Conservation (phyloP, 371 early-diverging fungal genomes). For the Parasitella parasitica region DNA sequence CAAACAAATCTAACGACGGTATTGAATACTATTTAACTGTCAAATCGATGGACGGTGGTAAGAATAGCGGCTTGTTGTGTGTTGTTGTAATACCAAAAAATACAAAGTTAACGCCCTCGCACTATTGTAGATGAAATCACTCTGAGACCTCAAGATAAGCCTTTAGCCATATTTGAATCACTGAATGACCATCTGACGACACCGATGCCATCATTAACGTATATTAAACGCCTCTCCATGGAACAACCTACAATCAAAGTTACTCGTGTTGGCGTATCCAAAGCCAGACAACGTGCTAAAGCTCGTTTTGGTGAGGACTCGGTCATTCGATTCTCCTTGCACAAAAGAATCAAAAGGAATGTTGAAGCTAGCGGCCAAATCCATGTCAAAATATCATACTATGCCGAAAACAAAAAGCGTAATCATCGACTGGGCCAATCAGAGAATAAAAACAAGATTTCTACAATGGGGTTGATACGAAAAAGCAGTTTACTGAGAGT, state of each 20-base stretch:
- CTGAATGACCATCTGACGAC: conserved; percentile 60
- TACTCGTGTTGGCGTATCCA: conserved; percentile 36
- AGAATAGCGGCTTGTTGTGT: background rate
- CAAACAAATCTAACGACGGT: conserved; percentile 30
- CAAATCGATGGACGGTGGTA: conserved; percentile 65
- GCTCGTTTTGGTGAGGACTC: conserved; percentile 46
- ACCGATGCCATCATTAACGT: conserved; percentile 55
- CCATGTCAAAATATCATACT: conserved; percentile 46
- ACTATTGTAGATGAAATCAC: conserved; percentile 53
- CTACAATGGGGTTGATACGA: conserved; percentile 11
- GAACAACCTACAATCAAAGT: conserved; percentile 35
- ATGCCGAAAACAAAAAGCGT: conserved; percentile 22
- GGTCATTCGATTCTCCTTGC: conserved; percentile 50
- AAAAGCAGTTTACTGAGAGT: conserved; percentile 22
- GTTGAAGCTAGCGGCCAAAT: conserved; percentile 42
- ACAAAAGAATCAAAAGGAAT: conserved; percentile 51
- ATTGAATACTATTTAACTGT: conserved; percentile 62
- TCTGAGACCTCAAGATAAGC: conserved; percentile 57
- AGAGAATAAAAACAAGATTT: conserved; percentile 20
- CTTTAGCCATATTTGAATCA: conserved; percentile 60
- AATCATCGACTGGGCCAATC: background rate
- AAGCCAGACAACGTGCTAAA: conserved; percentile 33
- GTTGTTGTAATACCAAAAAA: too few relatives aligned
- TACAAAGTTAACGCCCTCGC: background rate
- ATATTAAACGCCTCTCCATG: conserved; percentile 37